These are phyloP conservation scores for Oxyria digyna DNA, from an alignment of 148 eudicot genomes.

Conservation along the genomic window DNA sequence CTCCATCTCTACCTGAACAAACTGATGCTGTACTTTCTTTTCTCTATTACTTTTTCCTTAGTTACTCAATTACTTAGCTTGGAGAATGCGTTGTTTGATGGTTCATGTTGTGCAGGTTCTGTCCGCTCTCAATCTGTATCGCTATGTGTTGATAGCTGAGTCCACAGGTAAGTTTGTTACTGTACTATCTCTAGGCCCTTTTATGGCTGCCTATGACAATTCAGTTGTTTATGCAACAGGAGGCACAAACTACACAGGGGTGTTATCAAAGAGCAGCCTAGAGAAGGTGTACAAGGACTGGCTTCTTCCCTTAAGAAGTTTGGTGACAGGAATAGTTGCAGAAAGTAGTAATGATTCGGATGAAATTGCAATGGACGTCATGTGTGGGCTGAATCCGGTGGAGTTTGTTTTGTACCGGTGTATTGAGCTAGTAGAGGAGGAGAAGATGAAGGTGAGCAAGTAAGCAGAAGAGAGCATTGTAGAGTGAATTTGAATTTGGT, in stretches of 20 bases:
- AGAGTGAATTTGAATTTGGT: too few species aligned
- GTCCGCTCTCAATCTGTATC: conserved; percentile 84
- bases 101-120: conserved; percentile 44
- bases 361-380: conserved; percentile 23
- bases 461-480: too few species aligned
- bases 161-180: conserved; percentile 43
- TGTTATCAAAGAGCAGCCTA: conserved; percentile 42
- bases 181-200: background rate
- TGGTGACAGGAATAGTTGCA: conserved; percentile 35
- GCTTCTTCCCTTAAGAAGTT: conserved; percentile 67
- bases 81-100: background rate
- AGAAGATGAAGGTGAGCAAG: conserved; percentile 27
- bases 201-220: too few species aligned
- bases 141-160: conserved; percentile 64
- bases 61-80: background rate
- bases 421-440: conserved; percentile 82
- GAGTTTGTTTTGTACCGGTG: conserved; percentile 77
- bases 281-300: conserved; percentile 58
- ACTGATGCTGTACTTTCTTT: conserved; percentile 57
- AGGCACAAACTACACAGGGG: conserved; percentile 57
- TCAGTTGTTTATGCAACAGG: conserved; percentile 33
- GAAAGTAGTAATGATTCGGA: conserved; percentile 37
- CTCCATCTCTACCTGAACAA: conserved; percentile 78
- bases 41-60: background rate
- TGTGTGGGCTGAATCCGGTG: conserved; percentile 67